A percentile compares a stretch with the other conserved stretches of the same genome.
Evolutionary conservation across 371 early-diverging fungal species (phyloP).

Genomic region (Syncephalis plumigaleata): DNA sequence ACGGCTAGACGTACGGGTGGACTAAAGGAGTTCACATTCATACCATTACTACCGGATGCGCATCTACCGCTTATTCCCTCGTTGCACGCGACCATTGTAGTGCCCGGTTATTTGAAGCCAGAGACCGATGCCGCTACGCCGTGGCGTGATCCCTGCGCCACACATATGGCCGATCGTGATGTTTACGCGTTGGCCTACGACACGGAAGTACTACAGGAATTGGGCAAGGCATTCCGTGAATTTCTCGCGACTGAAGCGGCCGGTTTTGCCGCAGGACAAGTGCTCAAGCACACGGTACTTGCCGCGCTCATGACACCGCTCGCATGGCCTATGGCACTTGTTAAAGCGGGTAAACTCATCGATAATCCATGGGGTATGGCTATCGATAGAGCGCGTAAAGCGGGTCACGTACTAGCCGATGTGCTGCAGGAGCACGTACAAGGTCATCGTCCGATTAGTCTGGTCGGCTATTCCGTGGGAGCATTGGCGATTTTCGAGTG

Average conservation of each 20-base stretch:
- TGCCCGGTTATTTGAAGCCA: slow-evolving; percentile 38
- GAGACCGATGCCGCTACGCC: slow-evolving; percentile 18
- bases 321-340: slow-evolving; percentile 58
- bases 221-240: slow-evolving; percentile 59
- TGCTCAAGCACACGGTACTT: slow-evolving; percentile 71
- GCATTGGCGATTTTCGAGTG: slow-evolving; percentile 81
- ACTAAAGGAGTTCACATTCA: slow-evolving; percentile 33
- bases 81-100: slow-evolving; percentile 35
- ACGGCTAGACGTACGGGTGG: slow-evolving; percentile 28
- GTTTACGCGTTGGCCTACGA: slow-evolving; percentile 59
- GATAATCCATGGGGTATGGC: slow-evolving; percentile 92
- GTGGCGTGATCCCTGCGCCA: slow-evolving; percentile 27
- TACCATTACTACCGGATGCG: slow-evolving; percentile 27
- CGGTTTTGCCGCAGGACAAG: slow-evolving; percentile 64
- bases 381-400: slow-evolving; percentile 71
- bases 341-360: slow-evolving; percentile 63
- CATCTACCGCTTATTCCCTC: slow-evolving; percentile 36
- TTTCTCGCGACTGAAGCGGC: slow-evolving; percentile 74
- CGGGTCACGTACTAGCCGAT: slow-evolving; percentile 75
- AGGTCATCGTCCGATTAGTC: slow-evolving; percentile 77
- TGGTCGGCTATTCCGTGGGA: slow-evolving; percentile 88
- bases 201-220: slow-evolving; percentile 42
- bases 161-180: slow-evolving; percentile 19
- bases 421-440: slow-evolving; percentile 65
- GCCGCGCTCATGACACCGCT: slow-evolving; percentile 68